Evolutionary conservation across 306 rosid genomes (phyloP).

Genomic region (Vigna mungo): DNA sequence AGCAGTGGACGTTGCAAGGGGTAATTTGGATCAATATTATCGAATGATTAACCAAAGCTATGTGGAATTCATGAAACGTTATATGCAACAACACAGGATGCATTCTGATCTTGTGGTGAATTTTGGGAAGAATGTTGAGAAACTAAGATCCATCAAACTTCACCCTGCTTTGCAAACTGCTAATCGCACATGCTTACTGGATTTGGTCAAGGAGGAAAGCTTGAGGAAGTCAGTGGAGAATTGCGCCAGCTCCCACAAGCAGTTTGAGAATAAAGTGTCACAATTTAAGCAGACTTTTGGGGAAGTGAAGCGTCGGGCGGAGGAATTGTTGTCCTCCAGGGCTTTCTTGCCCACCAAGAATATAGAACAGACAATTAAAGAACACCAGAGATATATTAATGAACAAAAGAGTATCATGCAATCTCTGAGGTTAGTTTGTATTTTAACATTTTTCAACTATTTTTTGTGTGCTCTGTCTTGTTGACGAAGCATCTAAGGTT

Average conservation of each 20-base stretch:
- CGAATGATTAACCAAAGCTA: conserved; percentile 77
- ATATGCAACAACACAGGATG: conserved; percentile 66
- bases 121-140: conserved; percentile 78
- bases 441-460: conserved; percentile 14
- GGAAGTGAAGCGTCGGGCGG: conserved; percentile 74
- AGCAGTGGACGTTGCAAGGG: conserved; percentile 88
- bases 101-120: conserved; percentile 88
- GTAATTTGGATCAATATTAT: conserved; percentile 87
- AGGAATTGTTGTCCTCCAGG: conserved; percentile 71
- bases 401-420: conserved; percentile 96
- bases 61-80: conserved; percentile 87
- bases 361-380: conserved; percentile 68
- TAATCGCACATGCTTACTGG: conserved; percentile 72
- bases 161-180: conserved; percentile 79
- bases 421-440: conserved; percentile 82
- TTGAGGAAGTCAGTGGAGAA: conserved; percentile 81
- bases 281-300: conserved; percentile 78
- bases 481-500: conserved; percentile 27
- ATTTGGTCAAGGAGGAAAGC: conserved; percentile 92
- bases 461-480: conserved; percentile 6
- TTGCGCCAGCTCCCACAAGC: conserved; percentile 80
- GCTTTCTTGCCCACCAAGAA: conserved; percentile 53
- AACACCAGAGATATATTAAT: conserved; percentile 63
- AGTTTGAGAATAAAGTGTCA: conserved; percentile 88
- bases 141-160: conserved; percentile 71